A percentile compares a stretch with the other conserved stretches of the same genome.
Conservation (phyloP, 1,284 basidiomycete genomes). For the Wallemia ichthyophaga region DNA sequence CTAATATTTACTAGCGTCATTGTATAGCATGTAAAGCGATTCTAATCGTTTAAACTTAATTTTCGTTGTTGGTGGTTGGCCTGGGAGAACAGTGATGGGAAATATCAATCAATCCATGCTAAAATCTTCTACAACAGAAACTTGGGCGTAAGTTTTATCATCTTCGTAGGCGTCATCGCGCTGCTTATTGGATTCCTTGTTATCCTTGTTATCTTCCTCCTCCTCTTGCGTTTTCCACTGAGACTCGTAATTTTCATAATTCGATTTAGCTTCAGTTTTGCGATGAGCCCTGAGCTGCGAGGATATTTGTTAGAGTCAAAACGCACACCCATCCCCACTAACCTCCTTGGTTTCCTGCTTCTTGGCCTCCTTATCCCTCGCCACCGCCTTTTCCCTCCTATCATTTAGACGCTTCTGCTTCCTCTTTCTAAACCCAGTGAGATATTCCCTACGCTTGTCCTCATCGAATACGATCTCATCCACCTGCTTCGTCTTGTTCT, state of each 20-base stretch:
- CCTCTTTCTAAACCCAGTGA: background rate
- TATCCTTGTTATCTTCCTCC: background rate
- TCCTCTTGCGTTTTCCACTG: background rate
- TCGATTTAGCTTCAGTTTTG: background rate
- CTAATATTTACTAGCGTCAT: conserved; percentile 71
- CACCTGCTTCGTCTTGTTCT: background rate
- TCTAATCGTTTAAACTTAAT: background rate
- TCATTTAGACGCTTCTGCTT: background rate
- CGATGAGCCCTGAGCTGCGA: background rate
- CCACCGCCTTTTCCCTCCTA: background rate
- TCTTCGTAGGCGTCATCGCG: background rate
- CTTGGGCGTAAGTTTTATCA: background rate
- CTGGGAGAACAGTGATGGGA: background rate
- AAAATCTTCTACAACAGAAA: background rate
- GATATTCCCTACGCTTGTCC: background rate
- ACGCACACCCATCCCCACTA: background rate
- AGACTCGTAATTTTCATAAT: background rate
- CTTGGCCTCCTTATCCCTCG: background rate
- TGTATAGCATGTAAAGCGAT: background rate
- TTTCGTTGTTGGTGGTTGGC: background rate
- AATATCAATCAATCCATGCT: background rate
- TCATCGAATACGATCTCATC: background rate
- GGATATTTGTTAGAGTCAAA: background rate
- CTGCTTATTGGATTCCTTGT: background rate
- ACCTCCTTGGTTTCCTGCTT: background rate